A percentile compares a stretch with the other conserved stretches of the same genome.
Conservation (phyloP, 331 rosid genomes). For the Rosa hybrid region DNA sequence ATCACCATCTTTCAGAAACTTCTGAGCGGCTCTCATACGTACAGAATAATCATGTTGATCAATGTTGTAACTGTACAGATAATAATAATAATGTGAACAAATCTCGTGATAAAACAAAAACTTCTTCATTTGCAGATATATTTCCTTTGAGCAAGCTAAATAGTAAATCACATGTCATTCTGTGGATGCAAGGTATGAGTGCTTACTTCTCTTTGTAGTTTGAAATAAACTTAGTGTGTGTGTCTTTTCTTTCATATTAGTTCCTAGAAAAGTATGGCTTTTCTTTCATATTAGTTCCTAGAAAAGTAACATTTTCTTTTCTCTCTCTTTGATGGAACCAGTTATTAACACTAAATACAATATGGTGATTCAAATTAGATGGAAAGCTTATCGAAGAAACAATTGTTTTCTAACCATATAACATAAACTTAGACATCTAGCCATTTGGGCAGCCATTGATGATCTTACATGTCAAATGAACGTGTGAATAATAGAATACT, state of each 20-base stretch:
- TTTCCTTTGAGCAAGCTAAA: background rate
- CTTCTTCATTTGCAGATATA: background rate
- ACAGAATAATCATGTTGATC: conserved; percentile 97
- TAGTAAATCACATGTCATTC: conserved; percentile 8
- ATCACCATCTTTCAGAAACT: conserved; percentile 91
- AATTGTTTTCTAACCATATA: background rate
- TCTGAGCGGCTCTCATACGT: conserved; percentile 93
- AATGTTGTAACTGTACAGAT: conserved; percentile 75
- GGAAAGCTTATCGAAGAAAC: background rate
- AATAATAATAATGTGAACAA: conserved; percentile 16
- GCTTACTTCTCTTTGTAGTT: too few species aligned
- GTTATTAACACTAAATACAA: background rate
- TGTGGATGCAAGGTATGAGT: conserved; percentile 1
- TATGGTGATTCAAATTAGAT: background rate
- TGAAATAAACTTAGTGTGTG: background rate
- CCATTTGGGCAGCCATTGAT: too few species aligned
- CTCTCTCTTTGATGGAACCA: too few species aligned
- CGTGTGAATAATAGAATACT: background rate
- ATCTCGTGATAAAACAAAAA: background rate
- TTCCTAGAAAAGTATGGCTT: background rate
- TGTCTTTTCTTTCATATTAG: background rate
- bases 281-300: background rate
- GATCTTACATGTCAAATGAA: too few species aligned
- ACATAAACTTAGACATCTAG: too few species aligned
- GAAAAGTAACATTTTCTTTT: too few species aligned